Conservation (phyloP, 2,329 filamentous ascomycete species). For the Celoporthe dispersa region DNA sequence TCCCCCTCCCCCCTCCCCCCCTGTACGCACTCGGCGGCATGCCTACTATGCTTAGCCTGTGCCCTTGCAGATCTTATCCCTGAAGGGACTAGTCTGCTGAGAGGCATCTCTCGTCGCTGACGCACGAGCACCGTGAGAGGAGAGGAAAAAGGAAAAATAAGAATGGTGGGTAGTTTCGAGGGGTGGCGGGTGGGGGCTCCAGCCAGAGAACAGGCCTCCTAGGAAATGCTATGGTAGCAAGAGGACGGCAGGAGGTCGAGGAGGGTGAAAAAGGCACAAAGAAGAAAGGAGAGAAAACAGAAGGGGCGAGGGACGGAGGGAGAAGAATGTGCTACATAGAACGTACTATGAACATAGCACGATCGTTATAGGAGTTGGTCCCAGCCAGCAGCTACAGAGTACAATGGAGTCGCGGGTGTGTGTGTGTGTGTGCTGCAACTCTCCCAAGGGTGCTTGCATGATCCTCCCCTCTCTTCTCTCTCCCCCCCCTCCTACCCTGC, state of each 20-base stretch:
- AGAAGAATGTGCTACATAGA: not conserved
- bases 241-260: not conserved
- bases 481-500: conserved; percentile 9
- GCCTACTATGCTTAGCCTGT: not conserved
- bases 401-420: not conserved
- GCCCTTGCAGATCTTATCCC: not conserved
- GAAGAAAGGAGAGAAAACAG: not conserved
- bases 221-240: not conserved
- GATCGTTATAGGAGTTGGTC: not conserved
- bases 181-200: too few relatives aligned
- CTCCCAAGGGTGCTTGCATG: not conserved
- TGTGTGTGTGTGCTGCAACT: not conserved
- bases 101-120: not conserved
- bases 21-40: not conserved
- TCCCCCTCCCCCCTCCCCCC: not conserved
- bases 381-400: not conserved
- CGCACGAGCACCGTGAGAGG: not conserved
- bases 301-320: not conserved
- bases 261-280: not conserved
- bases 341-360: not conserved
- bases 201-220: not conserved
- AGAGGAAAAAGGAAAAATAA: not conserved
- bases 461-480: conserved; percentile 3
- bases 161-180: not conserved
- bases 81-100: not conserved